Evolutionary conservation across 495 filamentous ascomycete species (phyloP).

Genomic region (Neurospora sublineolata): DNA sequence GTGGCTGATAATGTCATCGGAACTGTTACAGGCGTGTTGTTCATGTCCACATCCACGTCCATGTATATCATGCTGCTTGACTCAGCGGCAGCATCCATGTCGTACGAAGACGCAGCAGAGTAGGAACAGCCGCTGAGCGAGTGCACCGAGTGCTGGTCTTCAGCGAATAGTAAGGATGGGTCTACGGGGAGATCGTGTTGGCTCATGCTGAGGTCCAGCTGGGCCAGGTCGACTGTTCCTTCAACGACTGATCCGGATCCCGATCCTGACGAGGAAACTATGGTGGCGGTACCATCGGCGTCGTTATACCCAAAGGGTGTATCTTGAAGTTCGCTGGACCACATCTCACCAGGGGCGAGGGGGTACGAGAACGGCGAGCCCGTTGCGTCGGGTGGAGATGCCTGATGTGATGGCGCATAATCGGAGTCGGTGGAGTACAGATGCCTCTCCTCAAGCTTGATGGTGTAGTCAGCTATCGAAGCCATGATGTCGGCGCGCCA

Average conservation of each 20-base stretch:
- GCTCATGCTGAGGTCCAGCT: conserved; percentile 1
- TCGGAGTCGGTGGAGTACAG: conserved; percentile 2
- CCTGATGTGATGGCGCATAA: conserved; percentile 3
- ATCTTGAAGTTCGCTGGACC: conserved; percentile 7
- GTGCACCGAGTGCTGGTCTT: conserved; percentile 6
- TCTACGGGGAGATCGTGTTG: conserved; percentile 15
- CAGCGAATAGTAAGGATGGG: conserved; percentile 15
- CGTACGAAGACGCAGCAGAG: conserved; percentile 16
- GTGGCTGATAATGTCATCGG: conserved; percentile 8
- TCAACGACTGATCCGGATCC: neutral
- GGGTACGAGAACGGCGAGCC: neutral
- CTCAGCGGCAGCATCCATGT: conserved; percentile 1
- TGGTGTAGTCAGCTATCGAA: conserved; percentile 20
- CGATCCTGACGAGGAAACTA: neutral
- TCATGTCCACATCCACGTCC: neutral
- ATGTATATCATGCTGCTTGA: neutral
- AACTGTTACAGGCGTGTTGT: neutral
- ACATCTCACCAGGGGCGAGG: conserved; percentile 4
- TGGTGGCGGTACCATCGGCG: neutral
- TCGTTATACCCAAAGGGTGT: neutral
- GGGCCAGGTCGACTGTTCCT: neutral
- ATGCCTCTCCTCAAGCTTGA: conserved; percentile 22
- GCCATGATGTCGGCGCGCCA: conserved; percentile 30
- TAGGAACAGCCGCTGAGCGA: conserved; percentile 12
- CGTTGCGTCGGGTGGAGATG: conserved; percentile 5